Evolutionary conservation across 345 rosid species (phyloP), one percentile per base, ranked within the genome.

Genomic region (Eucalyptus microcorys): DNA sequence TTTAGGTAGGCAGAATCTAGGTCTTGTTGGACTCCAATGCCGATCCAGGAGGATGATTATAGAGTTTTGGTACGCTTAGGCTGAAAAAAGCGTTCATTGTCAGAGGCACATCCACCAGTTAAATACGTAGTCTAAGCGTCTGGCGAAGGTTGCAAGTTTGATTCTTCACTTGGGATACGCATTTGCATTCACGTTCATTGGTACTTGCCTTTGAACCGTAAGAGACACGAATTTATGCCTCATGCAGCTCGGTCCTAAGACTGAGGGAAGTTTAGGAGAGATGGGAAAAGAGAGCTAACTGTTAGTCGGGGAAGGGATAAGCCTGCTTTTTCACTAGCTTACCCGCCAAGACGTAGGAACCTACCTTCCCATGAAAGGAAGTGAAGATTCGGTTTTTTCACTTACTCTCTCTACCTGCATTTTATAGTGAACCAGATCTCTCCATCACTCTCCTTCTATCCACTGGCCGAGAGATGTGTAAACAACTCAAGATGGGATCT

Each of bases 1-100:
- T 85, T 89, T 86, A 57, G 61, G 61, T 91, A 89, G 94, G 90
- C 26, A 71, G 93, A 90, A 93, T 93, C 91, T 91, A 87, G 93
- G 85, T 87, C 40, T 79, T 34, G 83, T 40, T 55, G 84, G 84
- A 76, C 84, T 76, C 84, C 84, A 11, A 21, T 76, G 30, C 84
- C 47, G 30, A 76, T 76, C 84, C 84, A 21, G 42, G 12, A 40
- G 47, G 84, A 76, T 76, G 47, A 40, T 37, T 22, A 11, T 40
- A 22, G 30, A 43, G 84, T 21, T 40, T 76, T 40, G 84, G 84
- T 40, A 76, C 47, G 24, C 7, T 76, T 15, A 11, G 47, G 30
- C 84, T 30, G 3, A 21, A 40, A 76, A 21, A 21, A 21, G 47
- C 9, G 15, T 76, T 76, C 13, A 21, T 21, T 76, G 13, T 40